phyloP scores from a whole-genome alignment of 2,329 filamentous ascomycete genomes.

The Gnomoniopsis sp. region DNA sequence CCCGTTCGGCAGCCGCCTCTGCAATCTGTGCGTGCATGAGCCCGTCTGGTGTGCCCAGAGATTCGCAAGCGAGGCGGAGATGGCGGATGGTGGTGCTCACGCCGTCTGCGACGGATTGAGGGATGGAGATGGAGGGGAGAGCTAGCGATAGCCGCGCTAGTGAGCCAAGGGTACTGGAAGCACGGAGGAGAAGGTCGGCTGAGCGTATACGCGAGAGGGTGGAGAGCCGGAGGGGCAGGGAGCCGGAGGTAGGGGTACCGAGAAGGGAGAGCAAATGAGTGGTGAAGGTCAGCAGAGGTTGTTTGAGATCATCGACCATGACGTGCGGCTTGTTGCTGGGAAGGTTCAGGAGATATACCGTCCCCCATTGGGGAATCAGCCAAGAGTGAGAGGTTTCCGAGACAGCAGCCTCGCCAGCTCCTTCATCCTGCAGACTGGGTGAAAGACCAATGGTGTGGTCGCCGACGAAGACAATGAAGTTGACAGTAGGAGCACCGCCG shows the following conservation, averaged over 20 bases:
- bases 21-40: conserved; percentile 79
- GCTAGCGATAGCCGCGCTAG: conserved; percentile 81
- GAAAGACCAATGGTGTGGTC: conserved; percentile 63
- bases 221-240: conserved; percentile 79
- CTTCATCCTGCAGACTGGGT: conserved; percentile 1
- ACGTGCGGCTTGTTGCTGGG: conserved; percentile 49
- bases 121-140: conserved; percentile 87
- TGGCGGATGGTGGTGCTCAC: conserved; percentile 77
- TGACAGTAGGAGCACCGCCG: conserved; percentile 87
- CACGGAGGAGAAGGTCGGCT: conserved; percentile 79
- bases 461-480: conserved; percentile 90
- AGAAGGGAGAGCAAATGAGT: conserved; percentile 85
- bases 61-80: conserved; percentile 71
- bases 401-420: conserved; percentile 30
- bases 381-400: conserved; percentile 61
- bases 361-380: conserved; percentile 95
- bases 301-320: conserved; percentile 63
- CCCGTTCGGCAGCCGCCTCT: conserved; percentile 83
- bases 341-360: conserved; percentile 57
- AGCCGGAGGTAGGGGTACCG: conserved; percentile 78
- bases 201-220: conserved; percentile 83
- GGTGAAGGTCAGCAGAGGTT: conserved; percentile 84
- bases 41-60: conserved; percentile 63
- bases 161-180: conserved; percentile 91
- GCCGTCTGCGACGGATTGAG: conserved; percentile 78